A percentile compares a stretch with the other conserved stretches of the same genome.
Evolutionary conservation across 1,284 basidiomycete genomes (phyloP).

Genomic region (Hypsizygus ulmarius): DNA sequence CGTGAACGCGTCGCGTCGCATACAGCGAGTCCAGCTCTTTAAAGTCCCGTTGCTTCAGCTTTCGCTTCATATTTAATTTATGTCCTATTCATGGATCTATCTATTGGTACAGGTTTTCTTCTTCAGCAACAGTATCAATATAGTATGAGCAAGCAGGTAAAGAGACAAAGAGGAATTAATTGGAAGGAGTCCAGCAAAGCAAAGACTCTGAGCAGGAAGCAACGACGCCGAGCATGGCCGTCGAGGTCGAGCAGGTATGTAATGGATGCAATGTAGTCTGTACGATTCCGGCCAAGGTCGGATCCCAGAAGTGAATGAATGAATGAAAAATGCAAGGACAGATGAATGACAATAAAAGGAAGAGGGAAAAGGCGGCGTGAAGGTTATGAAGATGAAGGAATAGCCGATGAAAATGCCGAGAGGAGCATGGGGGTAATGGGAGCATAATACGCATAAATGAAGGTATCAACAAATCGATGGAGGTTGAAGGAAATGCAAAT

Average conservation of each 20-base stretch:
- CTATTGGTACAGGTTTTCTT: too few species aligned
- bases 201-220: too few species aligned
- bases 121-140: too few species aligned
- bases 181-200: too few species aligned
- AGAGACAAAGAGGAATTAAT: too few species aligned
- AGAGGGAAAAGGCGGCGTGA: conserved; percentile 5
- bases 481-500: conserved; percentile 10
- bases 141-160: too few species aligned
- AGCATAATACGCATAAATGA: conserved; percentile 20
- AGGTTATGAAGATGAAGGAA: conserved; percentile 1
- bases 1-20: too few species aligned
- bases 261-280: conserved; percentile 8
- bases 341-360: neutral
- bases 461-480: conserved; percentile 5
- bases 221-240: neutral
- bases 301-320: conserved; percentile 11
- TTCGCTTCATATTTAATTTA: too few species aligned
- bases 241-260: neutral
- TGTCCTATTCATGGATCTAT: too few species aligned
- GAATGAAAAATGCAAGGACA: conserved; percentile 4
- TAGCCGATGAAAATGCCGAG: conserved; percentile 3
- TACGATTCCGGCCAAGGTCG: conserved; percentile 14
- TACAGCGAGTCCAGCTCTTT: too few species aligned
- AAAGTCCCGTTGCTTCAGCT: too few species aligned
- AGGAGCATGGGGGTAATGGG: conserved; percentile 7